phyloP scores from a whole-genome alignment of 2,329 filamentous ascomycete species.

The Xylaria sp. region DNA sequence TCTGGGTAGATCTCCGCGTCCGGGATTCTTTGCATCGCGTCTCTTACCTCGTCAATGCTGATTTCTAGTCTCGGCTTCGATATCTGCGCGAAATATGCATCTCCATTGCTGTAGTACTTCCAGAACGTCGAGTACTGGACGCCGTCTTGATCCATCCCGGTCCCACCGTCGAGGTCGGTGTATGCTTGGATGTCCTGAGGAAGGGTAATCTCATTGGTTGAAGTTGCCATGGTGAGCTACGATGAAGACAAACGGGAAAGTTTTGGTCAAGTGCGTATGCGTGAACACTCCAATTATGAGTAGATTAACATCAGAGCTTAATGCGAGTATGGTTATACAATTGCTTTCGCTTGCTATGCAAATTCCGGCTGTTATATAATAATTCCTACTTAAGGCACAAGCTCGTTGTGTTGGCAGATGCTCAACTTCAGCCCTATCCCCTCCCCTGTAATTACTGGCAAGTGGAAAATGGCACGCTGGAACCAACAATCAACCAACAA shows the following conservation, averaged over 20 bases:
- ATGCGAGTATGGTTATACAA: too few species aligned
- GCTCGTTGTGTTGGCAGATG: too few species aligned
- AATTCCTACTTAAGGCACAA: too few species aligned
- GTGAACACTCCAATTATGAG: too few species aligned
- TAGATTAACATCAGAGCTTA: too few species aligned
- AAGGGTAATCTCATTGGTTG: conserved; percentile 1
- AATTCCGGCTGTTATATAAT: too few species aligned
- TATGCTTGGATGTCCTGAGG: conserved; percentile 27
- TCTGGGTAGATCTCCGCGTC: conserved; percentile 29
- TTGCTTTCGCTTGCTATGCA: too few species aligned
- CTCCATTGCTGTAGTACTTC: conserved; percentile 28
- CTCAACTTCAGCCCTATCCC: too few species aligned
- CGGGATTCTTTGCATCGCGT: conserved; percentile 23
- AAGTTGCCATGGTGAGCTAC: conserved; percentile 9
- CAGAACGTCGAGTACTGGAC: conserved; percentile 23
- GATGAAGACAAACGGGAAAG: neutral
- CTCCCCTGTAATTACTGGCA: too few species aligned
- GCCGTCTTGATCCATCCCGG: conserved; percentile 14
- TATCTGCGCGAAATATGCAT: conserved; percentile 26
- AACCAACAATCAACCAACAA: too few species aligned
- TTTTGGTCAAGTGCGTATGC: too few species aligned
- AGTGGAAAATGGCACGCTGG: too few species aligned
- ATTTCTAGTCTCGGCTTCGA: conserved; percentile 25
- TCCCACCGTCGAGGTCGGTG: conserved; percentile 24
- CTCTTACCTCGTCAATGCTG: conserved; percentile 25